Percentiles rank a stretch among this genome's conserved stretches.
These are phyloP conservation scores for Malus hybrid DNA, from an alignment of 331 rosid genomes.

Conservation along the genomic window DNA sequence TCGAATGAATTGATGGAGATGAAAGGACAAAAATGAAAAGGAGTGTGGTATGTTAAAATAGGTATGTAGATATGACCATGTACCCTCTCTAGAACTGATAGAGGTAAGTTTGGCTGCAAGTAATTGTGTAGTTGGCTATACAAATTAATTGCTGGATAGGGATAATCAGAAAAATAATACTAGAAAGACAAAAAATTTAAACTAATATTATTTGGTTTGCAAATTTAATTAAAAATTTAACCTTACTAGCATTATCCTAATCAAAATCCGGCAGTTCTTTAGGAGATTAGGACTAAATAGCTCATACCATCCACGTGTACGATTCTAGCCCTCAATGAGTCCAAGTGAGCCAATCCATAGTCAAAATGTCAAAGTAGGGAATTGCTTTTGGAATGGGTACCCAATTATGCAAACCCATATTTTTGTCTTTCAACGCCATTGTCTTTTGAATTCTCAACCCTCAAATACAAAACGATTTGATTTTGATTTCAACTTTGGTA, in stretches of 20 bases:
- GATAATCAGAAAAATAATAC: too few species aligned
- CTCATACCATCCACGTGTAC: not conserved
- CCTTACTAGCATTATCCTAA: not conserved
- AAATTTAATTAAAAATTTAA: too few species aligned
- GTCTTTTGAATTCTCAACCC: not conserved
- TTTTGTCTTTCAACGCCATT: not conserved
- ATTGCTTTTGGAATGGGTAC: not conserved
- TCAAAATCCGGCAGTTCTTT: not conserved
- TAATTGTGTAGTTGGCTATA: not conserved
- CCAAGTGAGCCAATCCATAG: not conserved
- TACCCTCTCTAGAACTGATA: not conserved
- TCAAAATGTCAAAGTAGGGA: conserved; percentile 1
- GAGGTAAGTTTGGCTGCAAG: not conserved
- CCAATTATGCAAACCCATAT: not conserved
- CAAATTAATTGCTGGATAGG: not conserved
- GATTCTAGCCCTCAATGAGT: not conserved
- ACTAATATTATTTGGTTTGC: too few species aligned
- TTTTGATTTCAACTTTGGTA: not conserved
- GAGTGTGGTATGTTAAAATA: too few species aligned
- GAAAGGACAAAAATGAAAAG: too few species aligned
- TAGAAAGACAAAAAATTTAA: too few species aligned
- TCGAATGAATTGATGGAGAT: too few species aligned
- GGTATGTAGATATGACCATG: too few species aligned
- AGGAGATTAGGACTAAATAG: not conserved
- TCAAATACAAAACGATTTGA: not conserved